phyloP scores from a whole-genome alignment of 208 protist species.

The Crithidia acanthocephali region DNA sequence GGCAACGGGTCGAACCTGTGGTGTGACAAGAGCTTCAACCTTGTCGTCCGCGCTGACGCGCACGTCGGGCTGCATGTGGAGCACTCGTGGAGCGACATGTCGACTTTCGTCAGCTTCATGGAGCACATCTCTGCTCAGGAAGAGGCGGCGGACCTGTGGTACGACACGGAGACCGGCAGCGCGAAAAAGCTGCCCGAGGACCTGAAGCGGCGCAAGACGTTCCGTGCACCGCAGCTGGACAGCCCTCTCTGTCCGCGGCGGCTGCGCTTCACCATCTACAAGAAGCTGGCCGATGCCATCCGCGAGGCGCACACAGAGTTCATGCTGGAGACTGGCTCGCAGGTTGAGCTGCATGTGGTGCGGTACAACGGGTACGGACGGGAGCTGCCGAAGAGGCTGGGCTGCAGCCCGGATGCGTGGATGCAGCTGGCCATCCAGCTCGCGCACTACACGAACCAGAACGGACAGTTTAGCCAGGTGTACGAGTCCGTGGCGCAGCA shows the following conservation, averaged over 20 bases:
- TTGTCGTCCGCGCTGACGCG: conserved; percentile 61
- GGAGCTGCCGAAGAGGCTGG: conserved; percentile 41
- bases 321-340: conserved; percentile 40
- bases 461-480: conserved; percentile 55
- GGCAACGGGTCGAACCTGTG: conserved; percentile 76
- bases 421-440: conserved; percentile 88
- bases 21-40: conserved; percentile 87
- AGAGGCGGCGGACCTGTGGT: conserved; percentile 51
- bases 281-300: conserved; percentile 49
- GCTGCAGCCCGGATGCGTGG: conserved; percentile 72
- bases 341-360: conserved; percentile 66
- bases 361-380: conserved; percentile 58
- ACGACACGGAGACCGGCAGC: conserved; percentile 44
- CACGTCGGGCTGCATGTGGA: conserved; percentile 73
- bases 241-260: conserved; percentile 44
- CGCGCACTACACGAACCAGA: conserved; percentile 77
- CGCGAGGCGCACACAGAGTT: conserved; percentile 47
- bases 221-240: conserved; percentile 22
- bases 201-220: conserved; percentile 18
- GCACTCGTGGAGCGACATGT: conserved; percentile 83
- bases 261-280: conserved; percentile 71
- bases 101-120: conserved; percentile 59
- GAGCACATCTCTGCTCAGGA: conserved; percentile 64
- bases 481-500: conserved; percentile 74
- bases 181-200: conserved; percentile 47